Percentiles rank a stretch among this genome's conserved stretches.
These are phyloP conservation scores for Sutorius australiensis DNA, from an alignment of 768 basidiomycete genomes.

Conservation along the genomic window DNA sequence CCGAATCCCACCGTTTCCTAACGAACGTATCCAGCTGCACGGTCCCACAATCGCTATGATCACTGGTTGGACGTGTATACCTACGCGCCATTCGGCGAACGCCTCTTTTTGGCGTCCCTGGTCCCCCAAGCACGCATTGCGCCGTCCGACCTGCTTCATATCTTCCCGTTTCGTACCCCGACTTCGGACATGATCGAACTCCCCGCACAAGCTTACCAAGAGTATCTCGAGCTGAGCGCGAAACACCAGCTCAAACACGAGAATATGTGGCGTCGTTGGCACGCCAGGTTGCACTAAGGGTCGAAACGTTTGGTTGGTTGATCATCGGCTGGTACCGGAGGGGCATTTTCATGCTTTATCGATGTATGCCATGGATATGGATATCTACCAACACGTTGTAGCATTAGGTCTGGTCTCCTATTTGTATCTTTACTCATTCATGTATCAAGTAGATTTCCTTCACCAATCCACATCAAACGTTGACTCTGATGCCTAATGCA, in stretches of 20 bases:
- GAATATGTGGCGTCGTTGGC: constrained; percentile 54
- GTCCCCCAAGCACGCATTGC: constrained; percentile 62
- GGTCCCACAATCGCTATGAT: constrained; percentile 52
- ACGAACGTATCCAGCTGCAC: constrained; percentile 40
- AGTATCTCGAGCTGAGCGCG: constrained; percentile 52
- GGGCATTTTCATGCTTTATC: neutral
- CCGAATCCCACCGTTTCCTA: neutral
- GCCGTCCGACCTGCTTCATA: constrained; percentile 52
- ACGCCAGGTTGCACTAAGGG: constrained; percentile 23
- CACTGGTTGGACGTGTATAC: constrained; percentile 64
- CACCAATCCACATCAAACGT: neutral
- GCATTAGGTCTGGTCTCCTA: constrained; percentile 13
- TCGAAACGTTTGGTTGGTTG: neutral
- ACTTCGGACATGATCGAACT: constrained; percentile 61
- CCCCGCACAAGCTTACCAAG: constrained; percentile 52
- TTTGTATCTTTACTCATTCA: constrained; percentile 18
- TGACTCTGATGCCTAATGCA: neutral
- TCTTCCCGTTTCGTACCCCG: constrained; percentile 40
- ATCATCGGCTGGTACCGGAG: neutral
- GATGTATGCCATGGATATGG: constrained; percentile 1
- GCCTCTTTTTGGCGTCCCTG: constrained; percentile 59
- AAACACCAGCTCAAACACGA: constrained; percentile 56
- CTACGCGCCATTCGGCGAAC: constrained; percentile 59
- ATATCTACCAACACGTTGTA: constrained; percentile 17
- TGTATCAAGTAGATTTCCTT: constrained; percentile 16